These are phyloP conservation scores for Ceratobasidium theobromae DNA, from an alignment of 1,284 basidiomycete species.

Conservation along the genomic window DNA sequence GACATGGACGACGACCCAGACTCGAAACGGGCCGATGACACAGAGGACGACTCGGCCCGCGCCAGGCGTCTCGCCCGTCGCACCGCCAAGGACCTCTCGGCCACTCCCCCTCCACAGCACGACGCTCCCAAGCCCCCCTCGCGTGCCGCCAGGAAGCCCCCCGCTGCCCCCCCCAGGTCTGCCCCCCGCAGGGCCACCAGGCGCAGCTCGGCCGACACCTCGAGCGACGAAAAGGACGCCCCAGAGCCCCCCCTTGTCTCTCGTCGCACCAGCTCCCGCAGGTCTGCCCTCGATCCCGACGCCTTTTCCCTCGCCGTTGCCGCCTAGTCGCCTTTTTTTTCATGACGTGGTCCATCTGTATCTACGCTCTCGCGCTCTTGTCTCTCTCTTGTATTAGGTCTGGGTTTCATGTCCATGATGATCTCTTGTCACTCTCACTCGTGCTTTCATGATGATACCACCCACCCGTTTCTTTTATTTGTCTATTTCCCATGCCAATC, in stretches of 20 bases:
- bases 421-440: too few relatives aligned
- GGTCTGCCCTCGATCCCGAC: not conserved
- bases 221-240: constrained; percentile 9
- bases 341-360: not conserved
- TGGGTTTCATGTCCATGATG: too few relatives aligned
- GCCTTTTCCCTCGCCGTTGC: not conserved
- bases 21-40: not conserved
- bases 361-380: not conserved
- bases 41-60: too few relatives aligned
- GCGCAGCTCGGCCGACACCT: not conserved
- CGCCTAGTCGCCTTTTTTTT: not conserved
- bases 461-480: too few relatives aligned
- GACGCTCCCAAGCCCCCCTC: not conserved
- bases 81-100: constrained; percentile 14
- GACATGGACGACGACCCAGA: constrained; percentile 6
- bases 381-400: not conserved
- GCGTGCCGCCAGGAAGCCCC: not conserved
- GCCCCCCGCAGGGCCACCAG: not conserved
- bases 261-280: constrained; percentile 15
- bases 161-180: not conserved
- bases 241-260: not conserved
- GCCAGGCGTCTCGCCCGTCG: not conserved
- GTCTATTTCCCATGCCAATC: not conserved
- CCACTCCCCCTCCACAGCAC: constrained; percentile 9
- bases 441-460: too few relatives aligned